Base-by-base conservation (phyloP, 1,284 basidiomycete genomes). In the Malassezia furfur region DNA sequence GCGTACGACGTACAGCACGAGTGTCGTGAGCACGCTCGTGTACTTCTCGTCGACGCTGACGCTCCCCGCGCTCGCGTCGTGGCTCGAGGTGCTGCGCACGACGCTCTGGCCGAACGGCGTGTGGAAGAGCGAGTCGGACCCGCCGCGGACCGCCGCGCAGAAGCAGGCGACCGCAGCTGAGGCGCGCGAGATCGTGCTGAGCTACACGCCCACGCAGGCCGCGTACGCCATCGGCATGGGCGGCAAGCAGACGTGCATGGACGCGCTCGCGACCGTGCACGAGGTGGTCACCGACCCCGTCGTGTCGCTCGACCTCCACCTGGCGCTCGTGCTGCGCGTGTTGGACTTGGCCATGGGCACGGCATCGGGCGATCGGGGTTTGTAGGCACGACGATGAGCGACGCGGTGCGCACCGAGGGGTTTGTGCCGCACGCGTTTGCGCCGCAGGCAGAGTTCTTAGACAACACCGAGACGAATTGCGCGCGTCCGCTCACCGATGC, bases 401-500 rank as follows among this genome's bases (percentile, higher is more conserved):
- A 37, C 8, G 54, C 45, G 34, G 48, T 44, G 32, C 55, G 55
- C 28, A 41, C 43, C 40, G 55, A 57, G 22, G 50, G 50, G 17
- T 57, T 30, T 28, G 11, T 19, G n/a, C 12, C 41, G 35, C 67
- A 68, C 43, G 57, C 63, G 0, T 68, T 62, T 48, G 53, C 54
- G 5, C 67, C 65, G 30, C 65, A 68, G 53, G 48, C 54, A 15
- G 65, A 67, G 21, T 68, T 67, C 31, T 54, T 80, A 55, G 79
- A 81, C 48, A 81, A 82, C 61, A 75, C 78, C 19, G 79, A 83
- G 43, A 85, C 84, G 46, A 89, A 85, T 76, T 77, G 80, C 39
- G 78, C 82, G 19, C 78, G 80, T 2, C 86, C 88, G 2, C 80
- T 79, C 61, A 85, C 85, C 5, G 80, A 83, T 53, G 86, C 87